Evolutionary conservation across 2,329 filamentous ascomycete species (phyloP), one percentile per base, ranked within the genome.

Genomic region (Diaporthe ilicicola): DNA sequence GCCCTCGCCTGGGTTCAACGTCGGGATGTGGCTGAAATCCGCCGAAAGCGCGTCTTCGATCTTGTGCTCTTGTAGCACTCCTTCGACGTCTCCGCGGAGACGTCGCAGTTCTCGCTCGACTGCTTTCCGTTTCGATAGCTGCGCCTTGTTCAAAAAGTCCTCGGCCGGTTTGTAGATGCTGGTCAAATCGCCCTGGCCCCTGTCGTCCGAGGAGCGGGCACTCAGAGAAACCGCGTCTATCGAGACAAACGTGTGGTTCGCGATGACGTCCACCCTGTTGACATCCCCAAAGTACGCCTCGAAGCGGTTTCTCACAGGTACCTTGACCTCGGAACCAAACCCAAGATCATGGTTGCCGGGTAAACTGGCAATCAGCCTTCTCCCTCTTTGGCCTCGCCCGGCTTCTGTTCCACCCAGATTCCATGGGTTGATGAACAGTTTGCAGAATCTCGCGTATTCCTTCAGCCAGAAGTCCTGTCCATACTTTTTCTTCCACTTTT

Each of bases 311-410:
- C 95, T 89, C 42, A 97, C 94, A 0, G 92, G 86, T 10, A 92
- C 79, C 78, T 97, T 94, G 59, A 99, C 91, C 54, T 95, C 93
- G 27, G 90, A 90, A 3, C 94, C 95, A 78, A 98, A 97, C 0
- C 96, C 96, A 50, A 98, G 81, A 79, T 99, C 96, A 79, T 99
- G 96, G 77, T 99, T 99, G 2, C 96, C 96, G 0, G 96, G 96
- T 70, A 99, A 79, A 77, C 92, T 95, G 22, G 93, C 90, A 67
- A 98, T 92, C 67, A 98, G 84, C 82, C 93, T 95, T 70, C 93
- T 88, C 6, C 92, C 91, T 37, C 89, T 86, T 74, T 91, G 89
- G 70, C 90, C 90, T 1, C 85, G 80, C 0, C 87, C 84, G 0
- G 90, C 84, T 7, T 82, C 82, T 53, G 84, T 78, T 64, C 90